Evolutionary conservation across 805 yeast genomes (phyloP), one percentile per base, ranked within the genome.

Genomic region (Lipomyces lipofer): DNA sequence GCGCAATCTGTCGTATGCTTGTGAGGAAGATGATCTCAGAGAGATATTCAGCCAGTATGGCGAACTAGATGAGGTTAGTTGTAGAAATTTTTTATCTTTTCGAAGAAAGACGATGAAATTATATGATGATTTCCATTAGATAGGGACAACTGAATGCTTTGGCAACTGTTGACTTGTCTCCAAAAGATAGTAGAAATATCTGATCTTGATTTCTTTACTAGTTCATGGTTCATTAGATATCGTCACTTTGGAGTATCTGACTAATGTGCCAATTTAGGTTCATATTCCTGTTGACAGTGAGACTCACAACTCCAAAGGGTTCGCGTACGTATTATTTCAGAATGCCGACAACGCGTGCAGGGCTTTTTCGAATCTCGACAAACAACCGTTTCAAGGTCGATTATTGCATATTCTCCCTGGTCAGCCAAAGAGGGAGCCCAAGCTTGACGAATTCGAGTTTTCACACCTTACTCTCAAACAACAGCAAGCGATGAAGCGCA

Each of bases 351-450:
- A 85, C 66, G 99, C 99, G 0, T 81, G 85, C 1, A 67, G 72
- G 27, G 98, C 98, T 0, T 91, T 76, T 67, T 70, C 77, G 32
- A 79, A 77, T 12, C 74, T 91, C 47, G 99, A 94, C 70, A 90
- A 88, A 65, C 86, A 86, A 66, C 85, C 88, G 67, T 92, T 88
- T 75, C 98, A 94, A 72, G 99, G 99, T 48, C 82, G 99, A 64
- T 76, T 94, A 48, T 71, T 94, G 47, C 99, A 94, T 70, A 85
- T 94, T 56, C 72, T 94, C 50, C 91, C 97, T 13, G 97, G 86
- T 2, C 84, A 88, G 47, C 81, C 79, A 46, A 89, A 89, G 71
- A 87, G 90, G 59, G 85, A 83, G 47, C 95, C 89, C 67, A 78
- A 82, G 52, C 72, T 94, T 42, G 97, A 90, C 69, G 99, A 94